Evolutionary conservation across 2,329 filamentous ascomycete genomes (phyloP).

Genomic region (Botrytis tulipae): DNA sequence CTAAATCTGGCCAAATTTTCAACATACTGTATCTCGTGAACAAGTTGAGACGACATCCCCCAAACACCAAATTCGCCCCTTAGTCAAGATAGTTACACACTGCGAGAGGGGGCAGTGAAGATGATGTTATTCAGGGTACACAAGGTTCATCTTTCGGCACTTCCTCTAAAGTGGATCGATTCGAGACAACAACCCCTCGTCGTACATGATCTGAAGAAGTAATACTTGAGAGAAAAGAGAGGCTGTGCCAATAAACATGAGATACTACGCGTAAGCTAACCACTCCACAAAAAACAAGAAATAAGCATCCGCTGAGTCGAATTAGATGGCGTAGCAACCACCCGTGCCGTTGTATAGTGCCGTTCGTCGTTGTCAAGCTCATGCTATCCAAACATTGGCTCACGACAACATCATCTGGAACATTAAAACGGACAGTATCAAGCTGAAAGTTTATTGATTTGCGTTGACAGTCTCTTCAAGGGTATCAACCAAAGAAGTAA

Average conservation of each 20-base stretch:
- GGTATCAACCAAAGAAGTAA: not conserved
- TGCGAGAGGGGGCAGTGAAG: not conserved
- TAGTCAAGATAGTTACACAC: not conserved
- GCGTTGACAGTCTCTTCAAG: not conserved
- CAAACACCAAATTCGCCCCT: not conserved
- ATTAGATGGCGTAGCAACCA: conserved; percentile 7
- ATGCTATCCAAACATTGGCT: conserved; percentile 14
- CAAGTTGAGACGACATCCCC: not conserved
- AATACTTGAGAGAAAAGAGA: not conserved
- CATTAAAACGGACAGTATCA: not conserved
- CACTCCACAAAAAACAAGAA: conserved; percentile 8
- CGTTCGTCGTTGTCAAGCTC: not conserved
- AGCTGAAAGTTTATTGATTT: not conserved
- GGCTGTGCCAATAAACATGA: conserved; percentile 10
- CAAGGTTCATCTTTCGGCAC: conserved; percentile 10
- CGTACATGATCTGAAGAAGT: not conserved
- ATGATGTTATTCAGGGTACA: conserved; percentile 7
- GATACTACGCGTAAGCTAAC: not conserved
- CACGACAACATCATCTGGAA: conserved; percentile 10
- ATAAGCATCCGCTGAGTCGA: not conserved
- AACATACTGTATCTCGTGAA: not conserved
- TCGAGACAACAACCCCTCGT: not conserved
- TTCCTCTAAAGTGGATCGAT: not conserved
- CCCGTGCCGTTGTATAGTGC: conserved; percentile 5
- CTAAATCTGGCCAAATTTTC: not conserved